Base-by-base conservation (phyloP, 208 protist species). In the Porcisia hertigi region DNA sequence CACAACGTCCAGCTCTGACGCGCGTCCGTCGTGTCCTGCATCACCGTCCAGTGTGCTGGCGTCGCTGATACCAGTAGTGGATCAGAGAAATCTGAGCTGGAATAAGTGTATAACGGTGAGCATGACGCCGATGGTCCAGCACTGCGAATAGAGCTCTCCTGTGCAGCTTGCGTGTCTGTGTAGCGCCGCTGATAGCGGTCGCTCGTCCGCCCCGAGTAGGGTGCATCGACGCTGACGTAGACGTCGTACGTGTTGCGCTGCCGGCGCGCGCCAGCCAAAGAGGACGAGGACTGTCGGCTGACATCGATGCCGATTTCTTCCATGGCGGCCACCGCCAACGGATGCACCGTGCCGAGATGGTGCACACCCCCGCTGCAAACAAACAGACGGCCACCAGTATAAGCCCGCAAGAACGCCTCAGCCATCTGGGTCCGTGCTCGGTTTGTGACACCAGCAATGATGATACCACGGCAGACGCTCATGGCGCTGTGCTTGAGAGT, bases 381-480 rank as follows among this genome's bases (percentile, higher is more conserved):
- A 66, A 91, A 94, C n/a, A 97, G 63, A 8, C 80, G 58, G 65
- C 83, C 77, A 45, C 55, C 62, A 6, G 89, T 92, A 62, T 94
- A 73, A 18, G 71, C 47, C 12, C 91, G 89, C 67, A 97, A 74
- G 39, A 95, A 82, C 7, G 81, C 89, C 83, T 97, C 91, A 8
- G 93, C 89, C 91, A 97, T 97, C 80, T 94, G 89, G 66, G 93
- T 97, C 14, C 93, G 82, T 8, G 93, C 89, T 3, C 76, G 72
- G 59, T 97, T 97, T 41, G 91, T 92, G 11, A 89, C 69, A 2
- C 89, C 91, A 6, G 89, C 91, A 57, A 97, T 83, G 12, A 97
- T 65, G 65, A 97, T 89, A 18, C 93, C 93, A 2, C 93, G 87
- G 69, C 89, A 94, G 73, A 82, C 86, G 34, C 83, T 84, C 90